Evolutionary conservation across 2,329 filamentous ascomycete genomes (phyloP).

Genomic region (Coniella lustricola): DNA sequence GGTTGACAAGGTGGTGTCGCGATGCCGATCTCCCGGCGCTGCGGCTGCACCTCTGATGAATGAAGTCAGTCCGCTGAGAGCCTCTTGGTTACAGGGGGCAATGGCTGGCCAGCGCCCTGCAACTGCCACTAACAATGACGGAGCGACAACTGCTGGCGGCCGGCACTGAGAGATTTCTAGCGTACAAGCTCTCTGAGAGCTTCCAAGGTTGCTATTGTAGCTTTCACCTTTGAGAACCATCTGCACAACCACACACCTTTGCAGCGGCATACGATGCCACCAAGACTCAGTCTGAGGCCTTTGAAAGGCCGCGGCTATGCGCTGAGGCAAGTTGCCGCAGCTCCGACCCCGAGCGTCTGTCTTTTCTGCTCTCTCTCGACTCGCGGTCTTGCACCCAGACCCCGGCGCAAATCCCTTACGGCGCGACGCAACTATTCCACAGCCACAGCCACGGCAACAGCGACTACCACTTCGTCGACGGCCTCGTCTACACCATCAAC

Average conservation of each 20-base stretch:
- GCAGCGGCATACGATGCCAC: constrained; percentile 22
- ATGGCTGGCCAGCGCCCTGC: too few relatives aligned
- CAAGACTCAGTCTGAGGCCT: constrained; percentile 23
- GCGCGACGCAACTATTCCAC: constrained; percentile 22
- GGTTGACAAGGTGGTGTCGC: neutral
- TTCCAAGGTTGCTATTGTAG: neutral
- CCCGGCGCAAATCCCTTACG: constrained; percentile 12
- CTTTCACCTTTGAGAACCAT: neutral
- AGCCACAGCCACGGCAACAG: neutral
- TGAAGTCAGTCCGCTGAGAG: too few relatives aligned
- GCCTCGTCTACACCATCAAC: neutral
- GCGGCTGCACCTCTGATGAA: too few relatives aligned
- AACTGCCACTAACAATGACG: neutral
- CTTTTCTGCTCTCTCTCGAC: constrained; percentile 26
- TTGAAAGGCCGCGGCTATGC: constrained; percentile 18
- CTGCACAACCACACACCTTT: neutral
- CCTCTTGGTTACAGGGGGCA: too few relatives aligned
- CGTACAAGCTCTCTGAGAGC: constrained; percentile 6
- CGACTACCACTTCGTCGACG: constrained; percentile 2
- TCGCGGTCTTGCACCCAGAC: constrained; percentile 6
- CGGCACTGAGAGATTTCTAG: neutral
- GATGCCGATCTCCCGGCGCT: neutral
- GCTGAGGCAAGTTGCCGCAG: constrained; percentile 1
- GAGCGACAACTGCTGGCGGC: neutral
- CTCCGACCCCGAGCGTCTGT: constrained; percentile 20